Evolutionary conservation across 2,329 filamentous ascomycete species (phyloP), one percentile per base, ranked within the genome.

Genomic region (Geosmithia flava): DNA sequence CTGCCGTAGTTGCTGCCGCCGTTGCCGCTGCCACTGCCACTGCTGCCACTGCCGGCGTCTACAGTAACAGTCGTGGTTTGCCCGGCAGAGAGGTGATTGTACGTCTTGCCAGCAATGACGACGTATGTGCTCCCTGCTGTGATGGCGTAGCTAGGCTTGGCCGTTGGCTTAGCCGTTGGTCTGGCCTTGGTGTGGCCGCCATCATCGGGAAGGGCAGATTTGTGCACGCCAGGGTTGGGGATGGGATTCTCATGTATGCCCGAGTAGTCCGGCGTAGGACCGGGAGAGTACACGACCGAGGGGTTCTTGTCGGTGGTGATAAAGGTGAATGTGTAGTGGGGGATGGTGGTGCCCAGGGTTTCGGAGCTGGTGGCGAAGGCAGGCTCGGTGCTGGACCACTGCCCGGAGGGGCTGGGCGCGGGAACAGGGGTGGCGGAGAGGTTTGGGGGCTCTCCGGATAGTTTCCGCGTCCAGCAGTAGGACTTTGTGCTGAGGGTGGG

Each of bases 301-400:
- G 75, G 74, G 48, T 77, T 77, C 56, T 76, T 77, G 55, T 76
- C 74, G 3, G 74, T 76, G 2, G 72, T 76, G 46, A 72, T 56
- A 44, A 75, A 69, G 3, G 68, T 72, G 44, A 72, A 53, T 6
- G 67, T 68, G 20, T 6, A 20, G 20, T 13, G 17, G 6, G 40
- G 40, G 7, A 10, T 19, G 7, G n/a, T 19, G n/a, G n/a, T 16
- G 40, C 40, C 40, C 13, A 11, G 3, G 20, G 7, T 42, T 15
- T 39, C 13, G 19, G 10, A 11, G n/a, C 37, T 4, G 16, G 7
- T 16, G 17, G 11, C 13, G 29, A 6, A 6, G 29, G 7, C 33
- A 37, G 6, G 6, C 3, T 37, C 8, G 33, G 33, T 15, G 17
- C 33, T 16, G 23, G 23, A 5, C 37, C 37, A 8, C 33, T 8